Base-by-base conservation (phyloP, 208 protist species). In the Trichomonas vaginalis region DNA sequence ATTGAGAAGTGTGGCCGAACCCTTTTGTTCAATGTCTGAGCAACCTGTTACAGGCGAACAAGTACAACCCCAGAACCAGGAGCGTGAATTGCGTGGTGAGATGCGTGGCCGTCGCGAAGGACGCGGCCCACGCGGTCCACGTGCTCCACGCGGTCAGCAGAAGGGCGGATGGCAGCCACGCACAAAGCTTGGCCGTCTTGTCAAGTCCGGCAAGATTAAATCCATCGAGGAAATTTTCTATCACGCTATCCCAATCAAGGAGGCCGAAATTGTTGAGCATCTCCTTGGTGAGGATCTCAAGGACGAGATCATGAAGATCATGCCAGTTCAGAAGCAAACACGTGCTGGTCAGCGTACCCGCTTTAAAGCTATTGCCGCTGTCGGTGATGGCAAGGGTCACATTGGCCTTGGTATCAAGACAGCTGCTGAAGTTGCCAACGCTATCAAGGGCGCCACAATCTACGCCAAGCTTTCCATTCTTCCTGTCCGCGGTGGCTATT, bases 271-370 rank as follows among this genome's bases (percentile, higher is more conserved):
- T 97, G 97, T 99, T 96, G 99, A 99, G 96, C 96, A 98, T 95
- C 99, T 99, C 97, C 97, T 99, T 95, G 95, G 95, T 42, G 45
- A 96, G 46, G 96, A 82, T 45, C 97, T 99, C 37, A 98, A 98
- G 96, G 98, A 98, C 96, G 98, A 98, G 96, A 99, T 99, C 96
- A 99, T 99, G 98, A 99, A 99, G 97, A 99, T 99, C 96, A 98
- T 98, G 97, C 98, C 99, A 96, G 99, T 99, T 82, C 99, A 99
- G 98, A 99, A 99, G 98, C 99, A 99, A 97, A 99, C 99, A 92
- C 97, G 97, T 97, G 99, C 99, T 96, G 99, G 99, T 98, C 99
- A 99, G 98, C 98, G 99, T 96, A 99, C 99, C 95, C 98, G 99
- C 96, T 99, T 99, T 98, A 99, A 99, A 98, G 99, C 99, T 47